Evolutionary conservation across 202 grass and related monocot species (phyloP).

Genomic region (Panicum hallii): DNA sequence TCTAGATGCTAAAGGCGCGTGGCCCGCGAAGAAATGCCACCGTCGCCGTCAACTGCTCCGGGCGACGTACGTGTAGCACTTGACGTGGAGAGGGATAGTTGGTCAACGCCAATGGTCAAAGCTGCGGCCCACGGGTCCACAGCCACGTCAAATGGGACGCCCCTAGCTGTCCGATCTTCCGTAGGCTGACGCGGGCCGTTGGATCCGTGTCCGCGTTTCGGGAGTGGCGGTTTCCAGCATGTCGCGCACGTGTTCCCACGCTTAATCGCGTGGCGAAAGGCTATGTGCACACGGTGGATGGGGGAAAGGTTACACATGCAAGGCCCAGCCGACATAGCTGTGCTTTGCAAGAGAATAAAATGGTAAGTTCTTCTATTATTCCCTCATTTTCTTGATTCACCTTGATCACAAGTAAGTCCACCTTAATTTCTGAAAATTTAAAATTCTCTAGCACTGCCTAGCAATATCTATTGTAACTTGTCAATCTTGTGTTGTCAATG

Average conservation of each 20-base stretch:
- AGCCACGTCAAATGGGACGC: conserved; percentile 38
- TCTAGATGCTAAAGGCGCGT: neutral
- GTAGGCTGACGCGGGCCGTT: neutral
- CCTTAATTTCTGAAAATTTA: too few species aligned
- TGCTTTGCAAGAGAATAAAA: neutral
- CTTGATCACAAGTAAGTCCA: too few species aligned
- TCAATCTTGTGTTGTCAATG: too few species aligned
- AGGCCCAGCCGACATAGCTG: neutral
- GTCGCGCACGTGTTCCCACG: neutral
- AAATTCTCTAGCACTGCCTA: too few species aligned
- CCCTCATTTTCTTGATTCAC: too few species aligned
- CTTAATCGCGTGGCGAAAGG: neutral
- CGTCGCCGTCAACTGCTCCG: neutral
- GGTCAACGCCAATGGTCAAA: conserved; percentile 15
- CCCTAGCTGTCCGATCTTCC: neutral
- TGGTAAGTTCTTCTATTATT: too few species aligned
- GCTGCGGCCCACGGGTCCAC: neutral
- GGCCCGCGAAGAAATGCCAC: neutral
- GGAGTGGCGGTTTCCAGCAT: neutral
- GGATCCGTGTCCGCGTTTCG: conserved; percentile 16
- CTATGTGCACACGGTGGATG: neutral
- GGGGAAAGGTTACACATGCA: neutral
- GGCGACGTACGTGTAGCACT: neutral
- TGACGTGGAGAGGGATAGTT: neutral
- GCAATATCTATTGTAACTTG: too few species aligned